Evolutionary conservation across 1,139 yeast genomes (phyloP), one percentile per base, ranked within the genome.

Genomic region (Saccharomyces hybrid): DNA sequence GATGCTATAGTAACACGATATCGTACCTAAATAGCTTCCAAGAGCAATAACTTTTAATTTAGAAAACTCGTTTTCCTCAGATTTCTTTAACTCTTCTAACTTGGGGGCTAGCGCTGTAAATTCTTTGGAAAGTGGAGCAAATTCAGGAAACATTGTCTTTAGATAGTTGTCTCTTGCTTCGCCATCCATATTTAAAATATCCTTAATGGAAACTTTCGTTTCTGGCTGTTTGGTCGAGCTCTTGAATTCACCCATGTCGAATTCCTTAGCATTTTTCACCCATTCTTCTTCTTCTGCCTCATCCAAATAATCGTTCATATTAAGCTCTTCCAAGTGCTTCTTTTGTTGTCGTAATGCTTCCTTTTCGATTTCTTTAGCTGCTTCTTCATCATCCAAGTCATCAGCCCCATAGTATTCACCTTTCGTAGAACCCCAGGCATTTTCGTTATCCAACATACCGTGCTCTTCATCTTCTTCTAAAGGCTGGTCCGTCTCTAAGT

Each of bases 261-360:
- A 74, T 28, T 66, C 67, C 49, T 71, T 73, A 0, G 76, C 77
- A 47, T 73, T 74, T 54, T 72, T 73, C 55, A 76, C 72, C 91
- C 93, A 87, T 60, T 82, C 90, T 49, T 83, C 88, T 67, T 82
- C 80, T 66, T 85, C 80, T 54, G 87, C 96, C 53, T 88, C 96
- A 61, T 89, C 95, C 60, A 86, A 76, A 65, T 82, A 91, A 70
- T 90, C 98, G 50, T 81, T 89, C 79, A 87, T 83, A 49, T 82
- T 83, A 62, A 93, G 76, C 52, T 88, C 96, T 60, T 83, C 82
- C 58, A 91, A 73, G 65, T 91, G 96, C 68, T 84, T 83, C 73
- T 85, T 87, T 71, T 91, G 98, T 60, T 89, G 84, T 66, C 90
- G 82, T 55, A 88, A 67, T 0, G 98, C 98, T 72, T 93, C 98